Base-by-base conservation (phyloP, 192 early-diverging fungal species). In the Entomortierella beljakovae region DNA sequence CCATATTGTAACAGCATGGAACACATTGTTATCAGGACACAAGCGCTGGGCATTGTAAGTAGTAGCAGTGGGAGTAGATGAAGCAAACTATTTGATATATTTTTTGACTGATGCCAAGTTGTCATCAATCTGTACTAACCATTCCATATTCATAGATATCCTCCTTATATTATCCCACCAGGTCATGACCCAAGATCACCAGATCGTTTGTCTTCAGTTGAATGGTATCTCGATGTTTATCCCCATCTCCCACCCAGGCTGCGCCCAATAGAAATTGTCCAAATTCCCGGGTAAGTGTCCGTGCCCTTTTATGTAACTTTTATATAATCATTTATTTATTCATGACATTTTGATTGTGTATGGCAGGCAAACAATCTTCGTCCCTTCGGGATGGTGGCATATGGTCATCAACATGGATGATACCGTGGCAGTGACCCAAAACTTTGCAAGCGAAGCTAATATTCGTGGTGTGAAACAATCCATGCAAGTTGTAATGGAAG, bases 11-110 rank as follows among this genome's bases (percentile, higher is more conserved):
- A 16, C 23, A 75, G 83, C 83, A 26, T 86, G 84, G 84, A 86
- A 86, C 34, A 83, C 84, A 6, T 53, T 86, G 1, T 49, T 86
- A 0, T 61, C 59, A 33, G 84, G 84, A 40, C 71, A 84, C 32
- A 86, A 86, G 33, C 81, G 82, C n/a, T 86, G 84, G 84, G 83
- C 83, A 35, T 58, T 86, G 83, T 86, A 85, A 43, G 72, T 61
- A 6, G 26, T 9, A 13, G 6, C 37, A 32, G 6, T 33, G 26
- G 25, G 2, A 28, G 34, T 16, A n/a, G 6, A 22, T 25, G 35
- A 6, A 23, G 25, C 35, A n/a, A n/a, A n/a, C n/a, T n/a, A n/a
- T 57, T 37, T 59, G 6, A 46, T 50, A 51, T 42, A 55, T 62
- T 10, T 57, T 32, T 10, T 33, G 15, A 33, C 5, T 1, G 29